Evolutionary conservation across 2,329 filamentous ascomycete species (phyloP), one percentile per base, ranked within the genome.

Genomic region (Ampelomyces quisqualis): DNA sequence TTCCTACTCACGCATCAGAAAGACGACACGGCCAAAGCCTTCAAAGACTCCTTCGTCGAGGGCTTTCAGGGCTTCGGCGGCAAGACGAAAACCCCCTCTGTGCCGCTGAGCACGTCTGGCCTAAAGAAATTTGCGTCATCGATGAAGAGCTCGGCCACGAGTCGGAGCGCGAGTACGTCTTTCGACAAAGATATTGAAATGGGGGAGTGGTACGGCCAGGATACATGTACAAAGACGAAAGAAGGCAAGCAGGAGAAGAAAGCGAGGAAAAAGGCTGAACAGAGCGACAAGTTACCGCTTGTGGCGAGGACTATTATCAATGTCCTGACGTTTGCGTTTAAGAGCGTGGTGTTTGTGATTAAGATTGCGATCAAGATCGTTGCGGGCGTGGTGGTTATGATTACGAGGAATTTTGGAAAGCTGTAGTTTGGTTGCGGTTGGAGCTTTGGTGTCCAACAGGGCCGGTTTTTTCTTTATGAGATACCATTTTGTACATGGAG

Each of bases 361-460:
- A 63, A 63, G 34, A 57, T 73, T 11, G 63, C 58, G 2, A 62
- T 75, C 15, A 73, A 70, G 60, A 57, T 72, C 24, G 58, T 72
- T 14, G 57, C 67, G 23, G 65, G 63, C 3, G 53, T 72, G 5
- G 57, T 72, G 2, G 64, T 69, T 14, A 65, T 67, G 59, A 55
- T 67, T 23, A 62, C 58, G n/a, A 40, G 58, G 40, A 63, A 68
- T 43, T 61, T 65, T 26, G 59, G 59, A 20, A 69, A 65, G 52
- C 43, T 66, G 40, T 64, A 55, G 47, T 28, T 4, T 8, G 5
- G 37, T 7, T 1, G 5, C n/a, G n/a, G n/a, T n/a, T 7, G 3
- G 11, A 14, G 11, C 10, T n/a, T 32, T n/a, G n/a, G 15, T n/a
- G 19, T 2, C 7, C 24, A 33, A 24, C 19, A 24, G 34, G 13